These are phyloP conservation scores for Chlamydomonas incerta DNA, from an alignment of 139 green algal genomes.

Conservation along the genomic window DNA sequence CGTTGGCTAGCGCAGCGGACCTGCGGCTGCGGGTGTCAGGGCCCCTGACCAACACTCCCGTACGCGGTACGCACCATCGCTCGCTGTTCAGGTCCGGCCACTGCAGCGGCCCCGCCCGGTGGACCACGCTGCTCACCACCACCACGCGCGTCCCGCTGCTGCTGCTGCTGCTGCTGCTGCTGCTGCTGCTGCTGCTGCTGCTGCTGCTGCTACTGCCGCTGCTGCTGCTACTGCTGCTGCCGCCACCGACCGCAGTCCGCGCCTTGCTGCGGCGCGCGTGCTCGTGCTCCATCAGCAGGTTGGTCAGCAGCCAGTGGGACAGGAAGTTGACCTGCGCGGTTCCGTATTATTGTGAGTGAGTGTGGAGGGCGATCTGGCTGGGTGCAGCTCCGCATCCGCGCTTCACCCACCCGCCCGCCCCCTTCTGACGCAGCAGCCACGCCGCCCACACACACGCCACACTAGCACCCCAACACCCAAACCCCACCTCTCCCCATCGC, in stretches of 20 bases:
- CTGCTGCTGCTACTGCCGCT: too few species aligned
- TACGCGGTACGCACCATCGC: neutral
- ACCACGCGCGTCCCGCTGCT: constrained; percentile 46
- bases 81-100: constrained; percentile 57
- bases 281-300: constrained; percentile 62
- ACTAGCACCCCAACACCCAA: too few species aligned
- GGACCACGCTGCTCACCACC: constrained; percentile 59
- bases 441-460: too few species aligned
- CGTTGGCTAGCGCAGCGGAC: too few species aligned
- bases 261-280: neutral
- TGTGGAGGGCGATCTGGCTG: too few species aligned
- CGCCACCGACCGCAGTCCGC: neutral
- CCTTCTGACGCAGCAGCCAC: too few species aligned
- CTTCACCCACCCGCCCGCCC: too few species aligned
- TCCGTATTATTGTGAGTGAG: too few species aligned
- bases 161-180: too few species aligned
- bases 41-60: neutral
- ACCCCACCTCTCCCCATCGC: neutral
- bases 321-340: constrained; percentile 83
- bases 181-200: too few species aligned
- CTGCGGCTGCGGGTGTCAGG: too few species aligned
- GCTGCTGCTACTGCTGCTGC: neutral
- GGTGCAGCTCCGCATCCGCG: too few species aligned
- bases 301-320: constrained; percentile 67
- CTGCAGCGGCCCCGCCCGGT: constrained; percentile 52